Evolutionary conservation across 768 basidiomycete species (phyloP).

Genomic region (Sutorius australiensis): DNA sequence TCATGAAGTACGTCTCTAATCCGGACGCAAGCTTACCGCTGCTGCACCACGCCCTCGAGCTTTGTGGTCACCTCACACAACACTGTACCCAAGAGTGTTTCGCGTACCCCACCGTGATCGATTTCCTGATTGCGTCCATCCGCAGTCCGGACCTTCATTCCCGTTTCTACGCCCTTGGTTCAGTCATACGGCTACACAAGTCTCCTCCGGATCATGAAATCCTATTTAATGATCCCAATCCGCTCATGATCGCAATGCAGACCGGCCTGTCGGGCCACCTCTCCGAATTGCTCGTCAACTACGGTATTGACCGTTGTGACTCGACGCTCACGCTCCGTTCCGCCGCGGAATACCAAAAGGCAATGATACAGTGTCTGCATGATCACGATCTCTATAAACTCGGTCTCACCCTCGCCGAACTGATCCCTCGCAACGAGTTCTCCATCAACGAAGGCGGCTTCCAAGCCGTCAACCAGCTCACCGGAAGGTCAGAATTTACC

Average conservation of each 20-base stretch:
- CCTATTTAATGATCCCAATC: conserved; percentile 45
- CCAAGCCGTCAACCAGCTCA: conserved; percentile 40
- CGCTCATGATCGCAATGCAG: conserved; percentile 40
- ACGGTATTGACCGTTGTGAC: conserved; percentile 48
- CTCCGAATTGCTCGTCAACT: conserved; percentile 42
- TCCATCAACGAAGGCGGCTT: conserved; percentile 57
- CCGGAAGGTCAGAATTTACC: conserved; percentile 39
- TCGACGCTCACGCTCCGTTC: conserved; percentile 40
- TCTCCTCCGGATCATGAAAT: conserved; percentile 43
- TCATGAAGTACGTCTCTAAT: conserved; percentile 41
- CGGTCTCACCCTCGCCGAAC: conserved; percentile 44
- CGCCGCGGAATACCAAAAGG: conserved; percentile 44
- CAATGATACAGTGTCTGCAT: conserved; percentile 48
- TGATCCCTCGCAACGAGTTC: conserved; percentile 58
- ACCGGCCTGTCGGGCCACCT: conserved; percentile 46
- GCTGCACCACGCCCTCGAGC: conserved; percentile 49
- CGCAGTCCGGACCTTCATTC: conserved; percentile 52
- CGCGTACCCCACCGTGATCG: conserved; percentile 40
- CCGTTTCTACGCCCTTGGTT: conserved; percentile 50
- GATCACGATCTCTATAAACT: conserved; percentile 50
- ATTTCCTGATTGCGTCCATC: conserved; percentile 54
- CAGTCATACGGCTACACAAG: conserved; percentile 48
- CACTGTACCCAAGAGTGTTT: conserved; percentile 45
- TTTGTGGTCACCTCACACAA: conserved; percentile 42
- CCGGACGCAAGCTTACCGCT: conserved; percentile 41